These are phyloP conservation scores for Colletotrichum aenigma DNA, from an alignment of 2,329 filamentous ascomycete genomes.

Conservation along the genomic window DNA sequence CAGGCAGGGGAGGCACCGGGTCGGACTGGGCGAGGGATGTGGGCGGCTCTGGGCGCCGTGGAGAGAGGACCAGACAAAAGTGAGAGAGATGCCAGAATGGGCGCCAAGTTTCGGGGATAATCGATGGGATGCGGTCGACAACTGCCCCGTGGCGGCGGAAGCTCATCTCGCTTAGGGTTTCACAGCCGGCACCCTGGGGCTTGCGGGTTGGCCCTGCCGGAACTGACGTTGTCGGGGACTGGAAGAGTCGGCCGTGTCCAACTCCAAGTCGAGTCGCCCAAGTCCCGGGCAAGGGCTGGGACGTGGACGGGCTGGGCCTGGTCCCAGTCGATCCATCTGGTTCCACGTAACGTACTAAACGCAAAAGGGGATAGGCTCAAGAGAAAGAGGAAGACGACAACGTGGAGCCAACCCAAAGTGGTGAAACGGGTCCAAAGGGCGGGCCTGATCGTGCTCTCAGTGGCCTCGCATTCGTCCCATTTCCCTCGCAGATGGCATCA, in stretches of 20 bases:
- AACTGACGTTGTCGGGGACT: constrained; percentile 3
- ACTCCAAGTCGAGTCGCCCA: neutral
- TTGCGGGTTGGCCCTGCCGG: neutral
- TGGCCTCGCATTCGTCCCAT: neutral
- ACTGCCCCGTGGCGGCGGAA: constrained; percentile 17
- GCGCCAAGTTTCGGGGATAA: neutral
- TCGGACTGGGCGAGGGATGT: neutral
- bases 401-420: constrained; percentile 8
- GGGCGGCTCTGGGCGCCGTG: constrained; percentile 11
- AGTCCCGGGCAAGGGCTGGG: neutral
- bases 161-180: constrained; percentile 24
- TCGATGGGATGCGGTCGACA: constrained; percentile 3
- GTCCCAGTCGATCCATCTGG: constrained; percentile 5
- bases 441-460: neutral
- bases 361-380: constrained; percentile 3
- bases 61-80: neutral
- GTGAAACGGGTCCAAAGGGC: constrained; percentile 6
- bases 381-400: neutral
- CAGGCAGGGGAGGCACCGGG: neutral
- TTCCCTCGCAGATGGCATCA: neutral
- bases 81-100: neutral
- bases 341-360: constrained; percentile 16
- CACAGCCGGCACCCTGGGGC: constrained; percentile 8
- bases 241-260: neutral
- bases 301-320: constrained; percentile 1